Base-by-base conservation (phyloP, 192 early-diverging fungal species). In the Coemansia sp. region DNA sequence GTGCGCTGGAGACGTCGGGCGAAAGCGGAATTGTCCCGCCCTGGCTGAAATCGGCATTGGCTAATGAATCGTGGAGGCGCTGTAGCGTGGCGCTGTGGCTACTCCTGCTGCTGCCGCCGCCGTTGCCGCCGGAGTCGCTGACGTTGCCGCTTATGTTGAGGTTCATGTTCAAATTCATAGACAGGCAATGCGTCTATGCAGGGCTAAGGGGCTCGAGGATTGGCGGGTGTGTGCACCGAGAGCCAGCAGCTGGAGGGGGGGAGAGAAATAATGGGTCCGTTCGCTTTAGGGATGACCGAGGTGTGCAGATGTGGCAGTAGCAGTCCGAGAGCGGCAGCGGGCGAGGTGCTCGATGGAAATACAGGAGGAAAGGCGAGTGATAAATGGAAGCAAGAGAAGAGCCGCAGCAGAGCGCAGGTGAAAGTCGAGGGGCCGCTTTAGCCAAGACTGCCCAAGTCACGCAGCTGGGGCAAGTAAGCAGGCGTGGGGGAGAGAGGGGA, bases 41-140 rank as follows among this genome's bases (percentile, higher is more conserved):
- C 42, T 50, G 47, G 2, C 59, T 59, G 35, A 73, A 64, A 32
- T 60, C 55, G 9, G 70, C 29, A 27, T 32, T 30, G 0, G 70
- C 46, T 6, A 73, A 59, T 26, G 70, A 58, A 18, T 66, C 61
- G 36, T 73, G 70, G 50, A 73, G 46, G 33, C 62, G 63, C 50
- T 73, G 70, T 17, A 73, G 55, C 26, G 56, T 59, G 51, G 24
- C 45, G 64, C 35, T 44, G 18, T 46, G 44, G 28, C n/a, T 28
- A 15, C 22, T 13, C 42, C 36, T 39, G 17, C 36, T 53, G 23
- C 13, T 50, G 51, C 20, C 42, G 53, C 42, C 49, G 38, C 41
- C 17, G 43, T 28, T 44, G 35, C 33, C 32, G 30, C n/a, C 36
- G 32, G 9, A 50, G 56, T 48, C 52, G 36, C 27, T 52, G 45